Evolutionary conservation across 495 filamentous ascomycete species (phyloP).

Genomic region (Neurospora sp.): DNA sequence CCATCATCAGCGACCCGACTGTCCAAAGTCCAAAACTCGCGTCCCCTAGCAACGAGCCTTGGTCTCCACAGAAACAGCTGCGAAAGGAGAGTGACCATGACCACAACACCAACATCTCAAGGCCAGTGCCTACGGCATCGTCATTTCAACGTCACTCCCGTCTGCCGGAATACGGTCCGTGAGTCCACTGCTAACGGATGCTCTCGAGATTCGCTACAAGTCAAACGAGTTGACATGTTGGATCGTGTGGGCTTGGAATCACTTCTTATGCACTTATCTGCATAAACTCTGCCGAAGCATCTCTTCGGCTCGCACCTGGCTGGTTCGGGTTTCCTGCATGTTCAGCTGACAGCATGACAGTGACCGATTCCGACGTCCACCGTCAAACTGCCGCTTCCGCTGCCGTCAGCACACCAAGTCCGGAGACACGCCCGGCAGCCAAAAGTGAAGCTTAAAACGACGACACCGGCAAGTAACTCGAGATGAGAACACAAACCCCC

Average conservation of each 20-base stretch:
- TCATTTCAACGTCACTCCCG: neutral
- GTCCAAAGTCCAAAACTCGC: neutral
- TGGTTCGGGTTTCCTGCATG: neutral
- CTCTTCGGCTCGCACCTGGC: neutral
- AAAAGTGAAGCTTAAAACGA: neutral
- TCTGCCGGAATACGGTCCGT: neutral
- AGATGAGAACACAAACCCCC: neutral
- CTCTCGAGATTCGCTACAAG: neutral
- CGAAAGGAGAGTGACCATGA: neutral
- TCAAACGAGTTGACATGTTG: neutral
- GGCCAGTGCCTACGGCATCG: neutral
- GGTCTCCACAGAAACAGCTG: neutral
- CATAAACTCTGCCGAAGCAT: neutral
- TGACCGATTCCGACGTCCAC: neutral
- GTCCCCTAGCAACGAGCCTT: neutral
- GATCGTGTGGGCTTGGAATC: neutral
- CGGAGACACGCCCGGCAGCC: neutral
- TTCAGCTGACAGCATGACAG: neutral
- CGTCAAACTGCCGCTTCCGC: neutral
- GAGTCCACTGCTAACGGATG: neutral
- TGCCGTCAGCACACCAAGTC: neutral
- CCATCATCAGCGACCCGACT: neutral
- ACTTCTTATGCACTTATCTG: neutral
- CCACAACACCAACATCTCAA: neutral
- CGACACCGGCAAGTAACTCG: neutral